A percentile compares a stretch with the other conserved stretches of the same genome.
phyloP scores from a whole-genome alignment of 1,284 basidiomycete species.

The Austroboletus rostrupii region DNA sequence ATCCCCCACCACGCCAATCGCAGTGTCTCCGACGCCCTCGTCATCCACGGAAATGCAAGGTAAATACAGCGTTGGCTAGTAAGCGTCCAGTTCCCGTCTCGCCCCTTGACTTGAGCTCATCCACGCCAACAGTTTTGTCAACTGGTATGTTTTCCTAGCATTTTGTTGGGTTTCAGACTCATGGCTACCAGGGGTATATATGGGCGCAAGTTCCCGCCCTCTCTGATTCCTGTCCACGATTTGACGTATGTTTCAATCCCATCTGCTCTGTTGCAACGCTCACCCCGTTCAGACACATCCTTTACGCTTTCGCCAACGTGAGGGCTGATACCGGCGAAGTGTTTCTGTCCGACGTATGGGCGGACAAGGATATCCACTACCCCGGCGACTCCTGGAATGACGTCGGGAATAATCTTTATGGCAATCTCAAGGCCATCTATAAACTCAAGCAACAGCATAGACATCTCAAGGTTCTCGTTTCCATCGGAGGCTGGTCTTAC shows the following conservation, averaged over 20 bases:
- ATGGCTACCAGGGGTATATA: conserved; percentile 80
- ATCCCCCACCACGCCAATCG: conserved; percentile 5
- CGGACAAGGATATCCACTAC: conserved; percentile 88
- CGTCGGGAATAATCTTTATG: conserved; percentile 80
- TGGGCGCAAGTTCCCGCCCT: conserved; percentile 82
- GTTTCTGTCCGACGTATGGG: conserved; percentile 86
- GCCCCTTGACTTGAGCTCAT: conserved; percentile 8
- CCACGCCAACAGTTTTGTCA: conserved; percentile 55
- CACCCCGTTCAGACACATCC: conserved; percentile 54
- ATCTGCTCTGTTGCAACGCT: conserved; percentile 5
- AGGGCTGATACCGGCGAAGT: conserved; percentile 81
- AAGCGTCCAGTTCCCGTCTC: conserved; percentile 32
- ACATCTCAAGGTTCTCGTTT: conserved; percentile 81
- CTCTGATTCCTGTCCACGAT: conserved; percentile 73
- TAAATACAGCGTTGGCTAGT: conserved; percentile 80
- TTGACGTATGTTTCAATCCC: conserved; percentile 66
- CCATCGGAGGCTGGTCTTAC: conserved; percentile 91
- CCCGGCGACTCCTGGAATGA: conserved; percentile 90
- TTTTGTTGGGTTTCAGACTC: conserved; percentile 3
- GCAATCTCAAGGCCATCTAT: conserved; percentile 92
- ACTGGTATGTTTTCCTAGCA: conserved; percentile 48
- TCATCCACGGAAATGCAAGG: conserved; percentile 33
- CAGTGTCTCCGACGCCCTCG: conserved; percentile 11
- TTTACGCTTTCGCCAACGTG: conserved; percentile 90
- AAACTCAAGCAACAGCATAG: conserved; percentile 83